Base-by-base conservation (phyloP, 2,329 filamentous ascomycete species). In the Fusarium heterosporum region DNA sequence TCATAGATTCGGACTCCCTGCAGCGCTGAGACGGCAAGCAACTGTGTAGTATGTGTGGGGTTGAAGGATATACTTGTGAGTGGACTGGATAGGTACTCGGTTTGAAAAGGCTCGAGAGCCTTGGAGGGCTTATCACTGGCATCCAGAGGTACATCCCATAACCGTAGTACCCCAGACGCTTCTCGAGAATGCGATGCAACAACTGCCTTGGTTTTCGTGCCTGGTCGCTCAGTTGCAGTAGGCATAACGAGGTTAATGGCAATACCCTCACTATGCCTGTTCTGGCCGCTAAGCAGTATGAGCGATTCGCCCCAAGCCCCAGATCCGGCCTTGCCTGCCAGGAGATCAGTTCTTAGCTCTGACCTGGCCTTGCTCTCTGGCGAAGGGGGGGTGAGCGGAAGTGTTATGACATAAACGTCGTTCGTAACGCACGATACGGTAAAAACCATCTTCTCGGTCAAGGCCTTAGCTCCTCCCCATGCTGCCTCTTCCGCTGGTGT, bases 241-340 rank as follows among this genome's bases (percentile, higher is more conserved):
- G 81, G 78, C 66, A 79, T 81, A 32, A 84, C 74, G 22, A 88
- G 66, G 3, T 82, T 83, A 57, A 90, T 83, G 3, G 87, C 84
- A 12, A 90, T 72, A 7, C 85, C 85, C 60, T 87, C 81, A 30
- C 84, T 85, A 28, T 80, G 77, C 61, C 80, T 84, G 43, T 79
- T 77, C 71, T 87, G 86, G 2, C 87, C 87, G 17, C 77, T 77
- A 8, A 90, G 80, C 12, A 83, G 73, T 2, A 84, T 79, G 25
- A 90, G 76, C 0, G 82, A 83, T 75, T 90, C 88, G 8, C 87
- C 87, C 87, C 88, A 90, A n/a, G 82, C 82, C 38, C 87, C 87
- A 30, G 83, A 86, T 17, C 88, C 88, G 34, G 84, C 84, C 62
- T 81, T 83, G 19, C 82, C 84, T 9, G 83, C 82, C 49, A 87